Evolutionary conservation across 129 eudicot genomes (phyloP).

Genomic region (Helianthus annuus): HanXRQr2.0-SUNRISE NC_035441.2:181822099-181822598

Average conservation of each 20-base stretch:
- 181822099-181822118: constrained; percentile 72
- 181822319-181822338: constrained; percentile 69
- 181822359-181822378: constrained; percentile 66
- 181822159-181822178: constrained; percentile 43
- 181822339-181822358: constrained; percentile 77
- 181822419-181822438: background rate
- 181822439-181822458: constrained; percentile 16
- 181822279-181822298: constrained; percentile 3
- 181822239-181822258: background rate
- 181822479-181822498: constrained; percentile 54
- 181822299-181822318: constrained; percentile 61
- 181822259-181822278: background rate
- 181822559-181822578: background rate
- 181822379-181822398: constrained; percentile 84
- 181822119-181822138: constrained; percentile 83
- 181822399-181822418: constrained; percentile 32
- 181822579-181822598: constrained; percentile 37
- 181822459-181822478: constrained; percentile 64
- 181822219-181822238: constrained; percentile 20
- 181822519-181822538: background rate
- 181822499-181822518: constrained; percentile 70
- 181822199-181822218: constrained; percentile 30
- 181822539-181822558: background rate
- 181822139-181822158: constrained; percentile 74
- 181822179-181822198: constrained; percentile 29